Evolutionary conservation across 208 protist species (phyloP).

Genomic region (Naegleria fowleri): DNA sequence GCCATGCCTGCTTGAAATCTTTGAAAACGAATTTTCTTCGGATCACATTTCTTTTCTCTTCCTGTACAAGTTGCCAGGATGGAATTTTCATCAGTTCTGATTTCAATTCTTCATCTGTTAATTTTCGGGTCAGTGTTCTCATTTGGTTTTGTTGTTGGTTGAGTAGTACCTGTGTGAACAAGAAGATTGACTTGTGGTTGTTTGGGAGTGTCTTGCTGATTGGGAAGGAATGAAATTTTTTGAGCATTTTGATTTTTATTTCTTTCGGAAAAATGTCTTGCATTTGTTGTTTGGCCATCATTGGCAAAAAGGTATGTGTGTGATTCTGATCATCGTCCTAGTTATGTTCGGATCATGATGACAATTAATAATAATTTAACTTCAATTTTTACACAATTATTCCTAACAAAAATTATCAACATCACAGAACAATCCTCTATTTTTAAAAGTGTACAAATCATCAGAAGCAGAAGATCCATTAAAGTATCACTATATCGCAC

Average conservation of each 20-base stretch:
- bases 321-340: background rate
- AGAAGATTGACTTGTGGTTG: too few species aligned
- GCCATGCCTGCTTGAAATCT: constrained; percentile 76
- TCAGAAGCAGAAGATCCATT: background rate
- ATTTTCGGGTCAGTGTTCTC: background rate
- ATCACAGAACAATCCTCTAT: constrained; percentile 16
- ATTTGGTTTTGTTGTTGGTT: background rate
- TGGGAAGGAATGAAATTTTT: background rate
- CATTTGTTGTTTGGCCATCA: background rate
- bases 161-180: background rate
- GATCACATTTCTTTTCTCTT: constrained; percentile 36
- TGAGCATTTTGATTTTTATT: background rate
- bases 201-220: too few species aligned
- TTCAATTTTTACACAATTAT: background rate
- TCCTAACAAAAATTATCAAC: background rate
- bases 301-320: background rate
- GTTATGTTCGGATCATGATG: background rate
- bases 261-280: background rate
- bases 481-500: constrained; percentile 21
- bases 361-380: background rate
- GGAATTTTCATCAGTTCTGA: background rate
- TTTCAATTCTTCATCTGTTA: background rate
- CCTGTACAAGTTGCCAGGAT: background rate
- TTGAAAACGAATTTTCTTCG: constrained; percentile 60
- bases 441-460: constrained; percentile 1